Conservation (phyloP, 2,329 filamentous ascomycete species). For the Penicillium sp. region DNA sequence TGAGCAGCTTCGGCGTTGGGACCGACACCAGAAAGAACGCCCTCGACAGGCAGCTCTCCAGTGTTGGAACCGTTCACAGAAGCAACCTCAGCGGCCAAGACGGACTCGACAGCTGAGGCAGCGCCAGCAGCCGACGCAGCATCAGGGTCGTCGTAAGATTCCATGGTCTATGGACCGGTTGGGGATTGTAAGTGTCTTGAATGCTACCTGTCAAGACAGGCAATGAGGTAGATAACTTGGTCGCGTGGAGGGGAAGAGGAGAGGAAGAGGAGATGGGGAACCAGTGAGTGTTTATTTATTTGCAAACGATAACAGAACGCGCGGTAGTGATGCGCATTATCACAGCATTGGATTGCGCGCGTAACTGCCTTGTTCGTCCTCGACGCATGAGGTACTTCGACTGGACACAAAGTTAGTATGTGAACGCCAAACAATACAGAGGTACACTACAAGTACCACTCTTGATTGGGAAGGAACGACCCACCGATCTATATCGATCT, state of each 20-base stretch:
- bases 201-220: background rate
- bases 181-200: too few relatives aligned
- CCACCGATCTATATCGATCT: too few relatives aligned
- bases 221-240: background rate
- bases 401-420: too few relatives aligned
- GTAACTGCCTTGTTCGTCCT: too few relatives aligned
- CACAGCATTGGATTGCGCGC: background rate
- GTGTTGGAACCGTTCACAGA: background rate
- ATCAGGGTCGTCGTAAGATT: background rate
- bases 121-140: background rate
- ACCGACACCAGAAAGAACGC: conserved; percentile 3
- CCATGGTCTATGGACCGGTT: background rate
- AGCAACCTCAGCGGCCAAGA: background rate
- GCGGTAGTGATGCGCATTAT: background rate
- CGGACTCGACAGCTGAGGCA: background rate
- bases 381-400: background rate
- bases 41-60: background rate
- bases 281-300: background rate
- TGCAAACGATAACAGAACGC: too few relatives aligned
- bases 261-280: background rate
- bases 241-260: background rate
- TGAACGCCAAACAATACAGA: background rate
- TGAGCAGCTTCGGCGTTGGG: conserved; percentile 20
- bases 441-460: background rate
- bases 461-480: background rate